Evolutionary conservation across 1,284 basidiomycete genomes (phyloP).

Genomic region (Ganoderma meredithae): DNA sequence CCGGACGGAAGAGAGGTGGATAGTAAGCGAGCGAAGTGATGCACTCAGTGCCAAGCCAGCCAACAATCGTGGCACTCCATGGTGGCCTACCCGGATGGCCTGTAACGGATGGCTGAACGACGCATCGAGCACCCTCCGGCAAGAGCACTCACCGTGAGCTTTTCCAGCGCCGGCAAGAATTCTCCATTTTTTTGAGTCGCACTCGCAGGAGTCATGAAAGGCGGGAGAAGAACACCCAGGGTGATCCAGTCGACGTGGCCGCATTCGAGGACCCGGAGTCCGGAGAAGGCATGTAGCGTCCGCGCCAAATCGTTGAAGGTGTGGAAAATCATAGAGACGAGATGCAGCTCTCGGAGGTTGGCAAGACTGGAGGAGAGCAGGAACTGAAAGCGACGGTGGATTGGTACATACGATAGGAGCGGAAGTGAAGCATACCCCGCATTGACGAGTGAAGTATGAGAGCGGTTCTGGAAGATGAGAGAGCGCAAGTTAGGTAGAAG

Average conservation of each 20-base stretch:
- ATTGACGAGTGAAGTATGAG: too few species aligned
- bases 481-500: neutral
- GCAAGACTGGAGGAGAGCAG: neutral
- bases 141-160: neutral
- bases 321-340: neutral
- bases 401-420: neutral
- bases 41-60: neutral
- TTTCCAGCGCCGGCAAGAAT: neutral
- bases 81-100: neutral
- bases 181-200: neutral
- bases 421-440: neutral
- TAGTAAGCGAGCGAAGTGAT: neutral
- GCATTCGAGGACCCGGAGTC: neutral
- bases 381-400: neutral
- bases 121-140: neutral
- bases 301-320: constrained; percentile 4
- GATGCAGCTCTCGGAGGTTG: neutral
- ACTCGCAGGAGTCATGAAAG: neutral
- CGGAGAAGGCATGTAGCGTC: neutral
- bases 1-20: neutral
- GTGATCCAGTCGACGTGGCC: neutral
- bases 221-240: neutral
- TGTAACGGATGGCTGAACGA: neutral
- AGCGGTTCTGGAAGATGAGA: neutral
- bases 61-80: neutral